Conservation (phyloP, 1,284 basidiomycete genomes). For the Meira nashicola region DNA sequence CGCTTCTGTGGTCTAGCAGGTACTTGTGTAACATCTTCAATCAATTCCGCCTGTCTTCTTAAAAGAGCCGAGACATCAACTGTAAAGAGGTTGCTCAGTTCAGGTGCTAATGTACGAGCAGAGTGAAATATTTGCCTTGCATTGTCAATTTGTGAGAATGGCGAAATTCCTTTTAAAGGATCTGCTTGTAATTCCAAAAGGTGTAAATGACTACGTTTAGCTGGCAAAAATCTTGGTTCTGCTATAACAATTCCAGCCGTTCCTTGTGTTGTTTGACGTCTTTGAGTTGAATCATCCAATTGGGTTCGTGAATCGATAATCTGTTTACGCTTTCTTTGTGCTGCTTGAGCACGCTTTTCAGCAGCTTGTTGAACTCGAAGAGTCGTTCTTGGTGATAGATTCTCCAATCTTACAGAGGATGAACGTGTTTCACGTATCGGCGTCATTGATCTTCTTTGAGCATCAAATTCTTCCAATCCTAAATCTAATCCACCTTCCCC, state of each 20-base stretch:
- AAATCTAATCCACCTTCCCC: slow-evolving; percentile 62
- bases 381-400: slow-evolving; percentile 59
- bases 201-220: slow-evolving; percentile 70
- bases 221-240: slow-evolving; percentile 72
- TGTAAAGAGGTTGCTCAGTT: slow-evolving; percentile 75
- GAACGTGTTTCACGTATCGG: slow-evolving; percentile 1
- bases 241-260: slow-evolving; percentile 58
- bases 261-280: slow-evolving; percentile 55
- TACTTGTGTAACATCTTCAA: slow-evolving; percentile 1
- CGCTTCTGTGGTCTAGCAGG: not conserved
- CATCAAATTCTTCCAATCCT: slow-evolving; percentile 62
- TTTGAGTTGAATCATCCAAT: slow-evolving; percentile 52
- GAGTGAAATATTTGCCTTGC: not conserved
- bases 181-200: slow-evolving; percentile 78
- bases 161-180: slow-evolving; percentile 55
- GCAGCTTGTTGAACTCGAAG: slow-evolving; percentile 48
- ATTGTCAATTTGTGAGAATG: not conserved
- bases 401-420: not conserved
- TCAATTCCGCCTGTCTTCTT: slow-evolving; percentile 11
- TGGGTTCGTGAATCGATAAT: slow-evolving; percentile 57
- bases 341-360: slow-evolving; percentile 30
- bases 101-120: slow-evolving; percentile 60
- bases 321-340: slow-evolving; percentile 51
- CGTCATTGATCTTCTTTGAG: slow-evolving; percentile 13
- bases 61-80: slow-evolving; percentile 61